phyloP scores from a whole-genome alignment of 192 early-diverging fungal species.

The Lunasporangiospora selenospora region DNA sequence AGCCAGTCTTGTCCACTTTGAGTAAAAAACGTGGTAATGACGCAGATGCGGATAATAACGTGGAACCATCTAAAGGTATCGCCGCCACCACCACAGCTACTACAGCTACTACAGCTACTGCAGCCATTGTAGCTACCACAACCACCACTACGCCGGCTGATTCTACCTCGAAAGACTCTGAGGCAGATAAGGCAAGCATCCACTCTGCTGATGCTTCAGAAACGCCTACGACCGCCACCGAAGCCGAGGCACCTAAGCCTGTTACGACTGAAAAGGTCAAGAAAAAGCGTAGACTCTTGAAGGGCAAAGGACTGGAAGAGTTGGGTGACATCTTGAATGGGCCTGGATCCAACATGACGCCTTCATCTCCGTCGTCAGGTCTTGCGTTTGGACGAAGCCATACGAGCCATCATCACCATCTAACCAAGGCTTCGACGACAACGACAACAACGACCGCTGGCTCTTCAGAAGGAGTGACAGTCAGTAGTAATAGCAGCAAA shows the following conservation, averaged over 20 bases:
- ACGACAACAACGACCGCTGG: too few species aligned
- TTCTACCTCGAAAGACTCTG: background rate
- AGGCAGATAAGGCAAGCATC: too few species aligned
- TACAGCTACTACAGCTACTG: background rate
- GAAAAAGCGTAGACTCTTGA: constrained; percentile 39
- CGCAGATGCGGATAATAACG: too few species aligned
- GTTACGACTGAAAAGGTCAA: constrained; percentile 21
- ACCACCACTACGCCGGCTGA: background rate
- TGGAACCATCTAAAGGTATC: too few species aligned
- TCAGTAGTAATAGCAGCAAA: background rate
- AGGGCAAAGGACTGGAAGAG: constrained; percentile 34
- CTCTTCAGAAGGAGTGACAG: background rate
- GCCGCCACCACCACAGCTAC: background rate
- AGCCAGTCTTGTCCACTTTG: too few species aligned
- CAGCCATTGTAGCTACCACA: background rate
- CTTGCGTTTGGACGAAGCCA: constrained; percentile 3
- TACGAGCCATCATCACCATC: too few species aligned
- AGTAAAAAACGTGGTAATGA: too few species aligned
- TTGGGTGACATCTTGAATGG: constrained; percentile 41
- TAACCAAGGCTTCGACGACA: too few species aligned
- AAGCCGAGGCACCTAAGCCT: background rate
- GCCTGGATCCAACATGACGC: constrained; percentile 13
- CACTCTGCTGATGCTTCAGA: too few species aligned
- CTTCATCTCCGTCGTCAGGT: constrained; percentile 11
- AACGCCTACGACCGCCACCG: background rate